Percentiles rank a stretch among this genome's conserved stretches.
These are phyloP conservation scores for Lipomyces yarrowii DNA, from an alignment of 1,139 yeast genomes.

Conservation along the genomic window DNA sequence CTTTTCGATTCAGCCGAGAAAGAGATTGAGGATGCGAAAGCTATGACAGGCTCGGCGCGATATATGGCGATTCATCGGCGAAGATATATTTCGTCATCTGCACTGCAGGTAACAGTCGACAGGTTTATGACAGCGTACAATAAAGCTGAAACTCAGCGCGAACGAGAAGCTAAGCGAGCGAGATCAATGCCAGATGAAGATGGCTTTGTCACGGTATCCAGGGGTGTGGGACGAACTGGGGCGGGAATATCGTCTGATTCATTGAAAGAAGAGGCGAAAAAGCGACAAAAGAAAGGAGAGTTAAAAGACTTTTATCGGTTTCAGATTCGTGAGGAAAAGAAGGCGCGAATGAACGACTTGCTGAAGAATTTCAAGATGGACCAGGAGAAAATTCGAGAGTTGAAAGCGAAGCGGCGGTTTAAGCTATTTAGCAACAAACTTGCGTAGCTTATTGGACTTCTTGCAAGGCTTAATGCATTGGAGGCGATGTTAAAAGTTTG, in stretches of 20 bases:
- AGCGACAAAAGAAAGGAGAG: conserved; percentile 72
- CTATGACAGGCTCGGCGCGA: conserved; percentile 23
- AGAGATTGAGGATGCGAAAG: conserved; percentile 14
- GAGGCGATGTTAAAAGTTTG: not conserved
- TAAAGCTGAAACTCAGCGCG: conserved; percentile 66
- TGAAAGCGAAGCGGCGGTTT: conserved; percentile 81
- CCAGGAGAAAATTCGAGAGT: conserved; percentile 76
- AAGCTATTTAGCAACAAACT: conserved; percentile 59
- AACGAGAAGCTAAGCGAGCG: conserved; percentile 48
- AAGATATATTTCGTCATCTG: conserved; percentile 36
- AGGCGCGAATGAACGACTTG: conserved; percentile 87
- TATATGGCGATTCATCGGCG: conserved; percentile 26
- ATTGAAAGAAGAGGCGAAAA: conserved; percentile 48
- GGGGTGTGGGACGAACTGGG: conserved; percentile 44
- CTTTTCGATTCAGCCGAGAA: not conserved
- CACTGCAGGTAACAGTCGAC: conserved; percentile 56
- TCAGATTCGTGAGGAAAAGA: conserved; percentile 92
- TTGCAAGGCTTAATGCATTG: not conserved
- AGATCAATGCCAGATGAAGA: conserved; percentile 45
- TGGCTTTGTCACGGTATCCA: conserved; percentile 36
- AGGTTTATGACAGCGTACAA: conserved; percentile 68
- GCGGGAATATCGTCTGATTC: conserved; percentile 42
- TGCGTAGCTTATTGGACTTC: not conserved
- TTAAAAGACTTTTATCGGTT: conserved; percentile 92
- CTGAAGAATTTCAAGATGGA: conserved; percentile 83